Evolutionary conservation across 495 filamentous ascomycete genomes (phyloP).

Genomic region (Penicillium samsonianum): DNA sequence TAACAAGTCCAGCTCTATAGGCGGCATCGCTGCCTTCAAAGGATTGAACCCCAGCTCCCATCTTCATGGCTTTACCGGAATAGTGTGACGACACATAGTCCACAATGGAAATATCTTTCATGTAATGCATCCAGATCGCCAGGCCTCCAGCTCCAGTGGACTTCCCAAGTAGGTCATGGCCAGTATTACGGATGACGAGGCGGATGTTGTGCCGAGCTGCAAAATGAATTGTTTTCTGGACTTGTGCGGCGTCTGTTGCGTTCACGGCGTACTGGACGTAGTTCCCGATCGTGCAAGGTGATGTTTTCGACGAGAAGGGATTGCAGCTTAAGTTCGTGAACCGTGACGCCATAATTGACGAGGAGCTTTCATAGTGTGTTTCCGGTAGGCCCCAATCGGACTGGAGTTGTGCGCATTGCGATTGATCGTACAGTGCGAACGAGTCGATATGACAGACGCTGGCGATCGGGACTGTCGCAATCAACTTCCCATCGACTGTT

Average conservation of each 20-base stretch:
- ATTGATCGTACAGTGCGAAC: not conserved
- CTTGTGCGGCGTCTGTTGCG: not conserved
- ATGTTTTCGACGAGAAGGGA: not conserved
- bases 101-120: constrained; percentile 2
- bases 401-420: not conserved
- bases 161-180: constrained; percentile 3
- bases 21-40: constrained; percentile 2
- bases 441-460: not conserved
- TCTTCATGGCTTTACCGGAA: not conserved
- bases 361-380: constrained; percentile 1
- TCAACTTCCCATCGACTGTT: not conserved
- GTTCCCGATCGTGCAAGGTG: not conserved
- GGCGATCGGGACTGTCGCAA: not conserved
- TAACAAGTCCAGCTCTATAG: not conserved
- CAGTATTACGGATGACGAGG: constrained; percentile 5
- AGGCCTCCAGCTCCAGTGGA: constrained; percentile 5
- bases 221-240: not conserved
- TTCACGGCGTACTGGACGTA: constrained; percentile 2
- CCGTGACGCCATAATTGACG: not conserved
- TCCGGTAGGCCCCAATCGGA: constrained; percentile 2
- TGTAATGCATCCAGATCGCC: constrained; percentile 3
- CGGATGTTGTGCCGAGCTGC: not conserved
- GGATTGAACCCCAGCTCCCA: constrained; percentile 1
- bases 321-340: not conserved
- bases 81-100: not conserved